These are phyloP conservation scores for Centella asiatica DNA, from an alignment of 129 eudicot genomes.

Conservation along the genomic window DNA sequence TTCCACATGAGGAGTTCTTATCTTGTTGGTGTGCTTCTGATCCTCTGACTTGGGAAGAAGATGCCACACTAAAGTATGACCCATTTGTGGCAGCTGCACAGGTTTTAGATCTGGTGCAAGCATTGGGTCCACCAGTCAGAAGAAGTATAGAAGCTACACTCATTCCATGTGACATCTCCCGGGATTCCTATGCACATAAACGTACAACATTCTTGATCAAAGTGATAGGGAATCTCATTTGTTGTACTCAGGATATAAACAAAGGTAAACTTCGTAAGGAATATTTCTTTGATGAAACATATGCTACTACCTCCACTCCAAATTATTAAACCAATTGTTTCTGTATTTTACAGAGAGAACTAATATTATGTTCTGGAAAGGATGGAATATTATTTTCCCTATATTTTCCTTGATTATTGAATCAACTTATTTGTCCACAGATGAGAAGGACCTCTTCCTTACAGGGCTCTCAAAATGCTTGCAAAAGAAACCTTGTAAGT, in stretches of 20 bases:
- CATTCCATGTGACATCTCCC: slow-evolving; percentile 41
- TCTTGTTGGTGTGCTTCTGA: slow-evolving; percentile 87
- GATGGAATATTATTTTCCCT: background rate
- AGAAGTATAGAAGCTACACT: slow-evolving; percentile 28
- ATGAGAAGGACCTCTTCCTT: slow-evolving; percentile 82
- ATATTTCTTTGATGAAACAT: background rate
- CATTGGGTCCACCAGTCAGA: slow-evolving; percentile 21
- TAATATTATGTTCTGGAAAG: background rate
- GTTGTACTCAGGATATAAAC: slow-evolving; percentile 72
- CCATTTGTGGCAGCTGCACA: slow-evolving; percentile 53
- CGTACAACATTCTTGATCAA: slow-evolving; percentile 80
- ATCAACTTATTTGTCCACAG: slow-evolving; percentile 27
- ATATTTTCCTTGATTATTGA: background rate
- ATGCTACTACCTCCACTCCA: no score
- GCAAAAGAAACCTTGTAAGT: slow-evolving; percentile 32
- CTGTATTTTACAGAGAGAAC: no score
- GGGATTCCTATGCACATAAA: slow-evolving; percentile 74
- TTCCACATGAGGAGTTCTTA: slow-evolving; percentile 60
- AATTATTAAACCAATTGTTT: no score
- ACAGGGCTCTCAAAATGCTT: slow-evolving; percentile 54
- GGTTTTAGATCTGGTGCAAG: slow-evolving; percentile 40
- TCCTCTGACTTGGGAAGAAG: slow-evolving; percentile 60
- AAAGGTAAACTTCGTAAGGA: slow-evolving; percentile 37
- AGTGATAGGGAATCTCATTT: slow-evolving; percentile 89
- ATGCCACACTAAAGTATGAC: slow-evolving; percentile 67